Evolutionary conservation across 78 protist species (phyloP).

Genomic region (Fonticula alba): DNA sequence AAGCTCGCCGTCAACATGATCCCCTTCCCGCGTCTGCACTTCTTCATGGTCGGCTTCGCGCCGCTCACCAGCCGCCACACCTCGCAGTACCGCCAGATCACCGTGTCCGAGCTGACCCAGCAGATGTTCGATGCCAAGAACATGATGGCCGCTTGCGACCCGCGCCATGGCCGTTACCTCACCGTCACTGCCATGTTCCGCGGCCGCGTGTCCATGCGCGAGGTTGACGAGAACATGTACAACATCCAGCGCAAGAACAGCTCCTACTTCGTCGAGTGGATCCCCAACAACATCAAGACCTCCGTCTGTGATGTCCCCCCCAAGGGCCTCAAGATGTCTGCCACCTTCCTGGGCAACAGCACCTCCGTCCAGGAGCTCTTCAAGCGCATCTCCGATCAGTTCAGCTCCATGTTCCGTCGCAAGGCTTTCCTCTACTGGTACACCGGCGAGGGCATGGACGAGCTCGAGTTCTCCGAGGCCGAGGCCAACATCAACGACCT

Average conservation of each 20-base stretch:
- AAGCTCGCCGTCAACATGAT: conserved; percentile 95
- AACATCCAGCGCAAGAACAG: conserved; percentile 72
- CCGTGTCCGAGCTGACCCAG: conserved; percentile 92
- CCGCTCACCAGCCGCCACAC: conserved; percentile 74
- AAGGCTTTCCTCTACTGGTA: conserved; percentile 99
- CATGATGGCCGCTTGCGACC: conserved; percentile 98
- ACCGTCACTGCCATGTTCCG: conserved; percentile 92
- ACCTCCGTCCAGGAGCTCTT: conserved; percentile 95
- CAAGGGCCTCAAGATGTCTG: conserved; percentile 84
- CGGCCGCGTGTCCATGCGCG: conserved; percentile 87
- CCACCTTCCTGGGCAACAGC: conserved; percentile 88
- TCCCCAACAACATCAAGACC: conserved; percentile 95
- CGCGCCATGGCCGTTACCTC: conserved; percentile 91
- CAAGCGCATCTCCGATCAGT: conserved; percentile 85
- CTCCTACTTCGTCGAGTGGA: conserved; percentile 95
- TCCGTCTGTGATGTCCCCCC: conserved; percentile 93
- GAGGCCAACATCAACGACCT: conserved; percentile 93
- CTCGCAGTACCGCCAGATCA: conserved; percentile 61
- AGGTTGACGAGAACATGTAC: conserved; percentile 92
- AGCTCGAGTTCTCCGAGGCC: conserved; percentile 96
- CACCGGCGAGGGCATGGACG: conserved; percentile 98
- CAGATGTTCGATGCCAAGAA: conserved; percentile 95
- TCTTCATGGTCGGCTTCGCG: conserved; percentile 92
- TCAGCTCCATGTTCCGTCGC: conserved; percentile 90
- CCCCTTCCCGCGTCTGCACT: conserved; percentile 98